phyloP scores from a whole-genome alignment of 179 eudicot species.

The Dionaea muscipula region DNA sequence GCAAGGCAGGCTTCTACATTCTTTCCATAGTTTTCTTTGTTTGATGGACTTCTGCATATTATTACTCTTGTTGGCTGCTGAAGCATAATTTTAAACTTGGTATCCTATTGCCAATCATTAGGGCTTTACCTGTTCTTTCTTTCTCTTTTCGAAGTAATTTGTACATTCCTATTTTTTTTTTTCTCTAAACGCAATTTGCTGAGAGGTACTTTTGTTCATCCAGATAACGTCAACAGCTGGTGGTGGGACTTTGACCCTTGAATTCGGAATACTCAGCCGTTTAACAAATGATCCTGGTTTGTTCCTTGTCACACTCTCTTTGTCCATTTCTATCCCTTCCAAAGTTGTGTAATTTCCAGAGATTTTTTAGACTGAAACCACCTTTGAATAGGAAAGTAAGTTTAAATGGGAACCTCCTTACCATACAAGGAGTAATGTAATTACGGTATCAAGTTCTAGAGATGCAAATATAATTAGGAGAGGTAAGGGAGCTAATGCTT shows the following conservation, averaged over 20 bases:
- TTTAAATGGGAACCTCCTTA: too few species aligned
- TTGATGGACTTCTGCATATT: constrained; percentile 1
- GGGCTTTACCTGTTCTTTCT: constrained; percentile 5
- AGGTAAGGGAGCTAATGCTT: too few species aligned
- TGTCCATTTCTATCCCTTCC: not conserved
- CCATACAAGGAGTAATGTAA: too few species aligned
- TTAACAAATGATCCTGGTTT: constrained; percentile 77
- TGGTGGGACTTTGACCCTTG: constrained; percentile 95
- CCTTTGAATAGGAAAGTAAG: too few species aligned
- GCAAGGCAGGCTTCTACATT: constrained; percentile 41
- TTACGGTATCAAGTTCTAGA: too few species aligned
- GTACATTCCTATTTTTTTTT: not conserved
- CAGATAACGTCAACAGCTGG: constrained; percentile 99
- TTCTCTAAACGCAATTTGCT: not conserved
- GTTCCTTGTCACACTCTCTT: not conserved
- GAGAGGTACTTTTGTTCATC: constrained; percentile 8
- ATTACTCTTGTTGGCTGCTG: not conserved
- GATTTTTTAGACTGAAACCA: too few species aligned
- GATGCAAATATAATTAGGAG: too few species aligned
- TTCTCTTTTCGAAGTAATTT: not conserved
- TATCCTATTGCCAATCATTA: not conserved
- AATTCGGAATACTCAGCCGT: constrained; percentile 93
- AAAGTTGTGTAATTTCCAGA: too few species aligned
- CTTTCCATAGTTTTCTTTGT: constrained; percentile 18
- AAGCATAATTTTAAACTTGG: constrained; percentile 4